phyloP scores from a whole-genome alignment of 192 early-diverging fungal genomes.

The Backusella psychrophila region DNA sequence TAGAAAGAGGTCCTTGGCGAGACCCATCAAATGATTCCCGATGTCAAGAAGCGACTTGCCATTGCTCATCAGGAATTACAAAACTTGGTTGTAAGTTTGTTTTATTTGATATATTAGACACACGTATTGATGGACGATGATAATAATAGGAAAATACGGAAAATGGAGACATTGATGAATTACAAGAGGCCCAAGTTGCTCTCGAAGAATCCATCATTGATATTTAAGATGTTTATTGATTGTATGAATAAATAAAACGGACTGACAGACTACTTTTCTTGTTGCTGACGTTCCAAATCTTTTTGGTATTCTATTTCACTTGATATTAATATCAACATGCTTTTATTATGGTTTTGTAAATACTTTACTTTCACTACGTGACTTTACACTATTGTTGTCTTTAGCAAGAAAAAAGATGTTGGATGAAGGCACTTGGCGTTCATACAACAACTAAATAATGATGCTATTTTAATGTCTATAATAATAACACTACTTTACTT shows the following conservation, averaged over 20 bases:
- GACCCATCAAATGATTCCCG: conserved; percentile 59
- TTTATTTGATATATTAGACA: background rate
- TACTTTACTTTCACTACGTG: background rate
- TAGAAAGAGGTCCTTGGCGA: conserved; percentile 61
- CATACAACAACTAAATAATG: conserved; percentile 4
- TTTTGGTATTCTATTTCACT: background rate
- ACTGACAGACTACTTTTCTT: background rate
- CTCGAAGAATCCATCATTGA: background rate
- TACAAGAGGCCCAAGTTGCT: conserved; percentile 12
- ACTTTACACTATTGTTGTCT: conserved; percentile 11
- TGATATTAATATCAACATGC: background rate
- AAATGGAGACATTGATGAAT: conserved; percentile 14
- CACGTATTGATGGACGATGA: background rate
- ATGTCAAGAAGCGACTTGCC: conserved; percentile 50
- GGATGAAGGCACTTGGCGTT: conserved; percentile 20
- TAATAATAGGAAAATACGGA: conserved; percentile 11
- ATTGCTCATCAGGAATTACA: conserved; percentile 46
- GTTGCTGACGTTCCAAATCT: background rate
- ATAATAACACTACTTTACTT: too few relatives aligned
- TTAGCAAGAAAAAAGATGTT: conserved; percentile 19
- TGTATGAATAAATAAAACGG: too few relatives aligned
- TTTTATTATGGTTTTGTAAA: too few relatives aligned
- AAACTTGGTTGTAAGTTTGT: conserved; percentile 39
- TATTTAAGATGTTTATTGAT: background rate
- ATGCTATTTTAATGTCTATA: too few relatives aligned